These are phyloP conservation scores for Plasmodium knowlesi DNA, from an alignment of 169 alveolate species.

Conservation along the genomic window DNA sequence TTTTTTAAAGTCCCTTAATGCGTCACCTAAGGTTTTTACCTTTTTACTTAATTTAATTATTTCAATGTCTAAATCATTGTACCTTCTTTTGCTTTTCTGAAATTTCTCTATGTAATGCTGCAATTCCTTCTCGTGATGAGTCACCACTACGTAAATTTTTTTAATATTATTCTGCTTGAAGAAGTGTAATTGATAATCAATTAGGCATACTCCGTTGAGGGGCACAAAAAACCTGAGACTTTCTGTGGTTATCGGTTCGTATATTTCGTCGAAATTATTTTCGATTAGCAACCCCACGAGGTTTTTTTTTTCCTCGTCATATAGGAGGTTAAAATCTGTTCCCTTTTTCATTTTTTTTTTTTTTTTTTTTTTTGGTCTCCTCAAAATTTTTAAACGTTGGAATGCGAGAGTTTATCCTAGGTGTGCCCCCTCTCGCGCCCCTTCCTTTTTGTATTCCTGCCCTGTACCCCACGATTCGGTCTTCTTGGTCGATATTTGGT, in stretches of 20 bases:
- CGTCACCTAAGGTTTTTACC: conserved; percentile 73
- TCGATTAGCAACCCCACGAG: conserved; percentile 54
- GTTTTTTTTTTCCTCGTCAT: conserved; percentile 57
- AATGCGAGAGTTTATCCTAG: not conserved
- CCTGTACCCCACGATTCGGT: not conserved
- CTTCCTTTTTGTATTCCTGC: not conserved
- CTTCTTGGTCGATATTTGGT: not conserved
- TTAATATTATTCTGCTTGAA: conserved; percentile 44
- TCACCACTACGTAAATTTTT: conserved; percentile 57
- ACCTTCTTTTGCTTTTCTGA: conserved; percentile 61
- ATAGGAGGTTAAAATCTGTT: conserved; percentile 32
- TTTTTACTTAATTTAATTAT: conserved; percentile 55
- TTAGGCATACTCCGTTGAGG: conserved; percentile 43
- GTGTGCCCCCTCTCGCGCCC: not conserved
- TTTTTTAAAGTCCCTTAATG: conserved; percentile 63
- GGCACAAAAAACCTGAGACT: conserved; percentile 63
- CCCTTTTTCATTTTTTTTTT: conserved; percentile 70
- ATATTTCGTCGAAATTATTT: conserved; percentile 69
- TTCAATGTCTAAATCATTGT: conserved; percentile 63
- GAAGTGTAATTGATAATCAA: conserved; percentile 66
- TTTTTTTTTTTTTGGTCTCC: conserved; percentile 23
- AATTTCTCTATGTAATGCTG: conserved; percentile 41
- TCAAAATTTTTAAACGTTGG: not conserved
- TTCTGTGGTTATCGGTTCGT: conserved; percentile 65
- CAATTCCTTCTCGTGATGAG: conserved; percentile 70